A percentile compares a stretch with the other conserved stretches of the same genome.
Evolutionary conservation across 306 rosid genomes (phyloP).

Genomic region (Prinsepia uniflora): DNA sequence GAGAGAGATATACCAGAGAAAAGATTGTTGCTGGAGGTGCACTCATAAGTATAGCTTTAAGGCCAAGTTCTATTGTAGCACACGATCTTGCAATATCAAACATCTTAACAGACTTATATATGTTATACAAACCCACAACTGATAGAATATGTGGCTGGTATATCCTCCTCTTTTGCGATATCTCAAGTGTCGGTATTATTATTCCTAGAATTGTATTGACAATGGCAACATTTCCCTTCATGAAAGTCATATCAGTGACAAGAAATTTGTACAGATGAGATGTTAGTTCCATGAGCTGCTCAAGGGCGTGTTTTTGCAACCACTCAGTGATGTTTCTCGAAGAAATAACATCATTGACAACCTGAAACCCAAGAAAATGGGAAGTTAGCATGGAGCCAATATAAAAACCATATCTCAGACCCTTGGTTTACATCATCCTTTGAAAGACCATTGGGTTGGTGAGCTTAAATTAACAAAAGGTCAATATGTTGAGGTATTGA

Average conservation of each 20-base stretch:
- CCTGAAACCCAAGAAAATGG: constrained; percentile 40
- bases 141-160: constrained; percentile 76
- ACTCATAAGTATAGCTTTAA: constrained; percentile 67
- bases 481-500: background rate
- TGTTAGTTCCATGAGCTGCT: constrained; percentile 72
- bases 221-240: constrained; percentile 36
- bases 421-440: background rate
- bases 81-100: constrained; percentile 24
- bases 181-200: constrained; percentile 42
- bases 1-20: constrained; percentile 49
- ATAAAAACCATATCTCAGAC: background rate
- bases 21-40: constrained; percentile 50
- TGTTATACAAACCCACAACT: constrained; percentile 52
- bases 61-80: constrained; percentile 45
- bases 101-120: constrained; percentile 40
- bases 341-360: constrained; percentile 57
- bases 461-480: background rate
- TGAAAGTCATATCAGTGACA: constrained; percentile 35
- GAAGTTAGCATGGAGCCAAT: constrained; percentile 5
- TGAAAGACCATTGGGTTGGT: background rate
- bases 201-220: constrained; percentile 52
- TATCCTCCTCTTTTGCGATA: constrained; percentile 64
- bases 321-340: constrained; percentile 59
- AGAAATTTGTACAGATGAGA: constrained; percentile 53
- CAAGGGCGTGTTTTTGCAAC: constrained; percentile 73